Base-by-base conservation (phyloP, 257 asterid genomes). In the Linaria vulgaris region DNA sequence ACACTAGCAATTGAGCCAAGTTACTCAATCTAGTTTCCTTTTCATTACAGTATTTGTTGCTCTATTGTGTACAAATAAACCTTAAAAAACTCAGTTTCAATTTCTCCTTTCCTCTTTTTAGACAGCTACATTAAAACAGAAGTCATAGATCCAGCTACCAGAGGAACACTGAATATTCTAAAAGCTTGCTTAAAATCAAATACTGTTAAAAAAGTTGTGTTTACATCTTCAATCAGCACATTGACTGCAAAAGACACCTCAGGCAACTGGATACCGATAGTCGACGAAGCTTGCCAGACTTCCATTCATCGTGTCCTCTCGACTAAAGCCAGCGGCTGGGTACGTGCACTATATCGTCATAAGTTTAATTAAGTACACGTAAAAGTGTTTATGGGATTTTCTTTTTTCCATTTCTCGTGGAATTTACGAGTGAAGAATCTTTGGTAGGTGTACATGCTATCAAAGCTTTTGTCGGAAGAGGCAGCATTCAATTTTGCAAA, bases 251-350 rank as follows among this genome's bases (percentile, higher is more conserved):
- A 77, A 79, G 86, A 86, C 72, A 53, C 69, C 71, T 75, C 62
- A 0, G 96, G 86, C 15, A 61, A 67, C 13, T 88, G 90, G 87
- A 62, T 69, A 27, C 67, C 78, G 10, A 50, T 78, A 27, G 95
- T 91, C 3, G 95, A 91, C 61, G 98, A 88, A 74, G 70, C 88
- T 47, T 82, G 92, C 84, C 83, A 78, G 61, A 62, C 76, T 38
- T 62, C 80, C 0, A 54, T 81, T 43, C 56, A 76, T 69, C 83
- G 62, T 24, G 86, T 83, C 67, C 78, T 88, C 63, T 70, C 83
- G 62, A 66, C 73, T 54, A 89, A 85, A 85, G 80, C 95, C 49
- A 81, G 81, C 55, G 98, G 98, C 24, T 88, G 98, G 98, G 98
- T 88, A 88, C 27, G 7, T 15, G 7, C 6, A 39, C 6, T 27